Base-by-base conservation (phyloP, 2,329 filamentous ascomycete genomes). In the Fusarium xylarioides region DNA sequence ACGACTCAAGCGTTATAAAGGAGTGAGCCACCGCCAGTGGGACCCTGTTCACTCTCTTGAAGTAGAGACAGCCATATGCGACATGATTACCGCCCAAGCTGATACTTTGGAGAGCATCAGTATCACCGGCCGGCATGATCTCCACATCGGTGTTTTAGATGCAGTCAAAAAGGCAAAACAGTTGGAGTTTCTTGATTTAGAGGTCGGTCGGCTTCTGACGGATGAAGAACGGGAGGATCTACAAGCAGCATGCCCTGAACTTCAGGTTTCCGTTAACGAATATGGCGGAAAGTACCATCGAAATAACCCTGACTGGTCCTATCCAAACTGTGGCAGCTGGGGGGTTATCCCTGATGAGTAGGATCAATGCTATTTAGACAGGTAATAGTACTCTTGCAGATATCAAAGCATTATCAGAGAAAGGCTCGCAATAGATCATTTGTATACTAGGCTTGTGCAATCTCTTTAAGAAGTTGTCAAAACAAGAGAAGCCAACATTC, bases 221-320 rank as follows among this genome's bases (percentile, higher is more conserved):
- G n/a, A 50, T 14, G 5, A 26, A 10, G 47, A 50, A 32, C 21
- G 30, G 18, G 30, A 34, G 14, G 11, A 14, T 18, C 10, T 50
- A 50, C 30, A 14, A 3, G 21, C n/a, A 18, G 2, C 30, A 23
- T 50, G 28, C 8, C 47, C 47, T 23, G 15, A 50, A 19, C 47
- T 50, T 14, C 21, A 2, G 7, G 4, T 3, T 6, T 50, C 5
- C 21, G n/a, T 12, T 15, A 12, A 12, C 21, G 2, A 3, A 3
- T 23, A 7, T 7, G 8, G 10, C 23, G 12, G 18, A 26, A 26
- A 26, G 26, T 26, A 26, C 26, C 26, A 26, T 26, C 26, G 26
- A 26, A 26, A 26, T 26, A 26, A 26, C 26, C 26, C 26, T 26
- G 26, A 46, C 23, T 21, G 43, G 43, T 46, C 43, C 2, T 21